These are phyloP conservation scores for Crithidia sp. DNA, from an alignment of 208 protist genomes.

Conservation along the genomic window DNA sequence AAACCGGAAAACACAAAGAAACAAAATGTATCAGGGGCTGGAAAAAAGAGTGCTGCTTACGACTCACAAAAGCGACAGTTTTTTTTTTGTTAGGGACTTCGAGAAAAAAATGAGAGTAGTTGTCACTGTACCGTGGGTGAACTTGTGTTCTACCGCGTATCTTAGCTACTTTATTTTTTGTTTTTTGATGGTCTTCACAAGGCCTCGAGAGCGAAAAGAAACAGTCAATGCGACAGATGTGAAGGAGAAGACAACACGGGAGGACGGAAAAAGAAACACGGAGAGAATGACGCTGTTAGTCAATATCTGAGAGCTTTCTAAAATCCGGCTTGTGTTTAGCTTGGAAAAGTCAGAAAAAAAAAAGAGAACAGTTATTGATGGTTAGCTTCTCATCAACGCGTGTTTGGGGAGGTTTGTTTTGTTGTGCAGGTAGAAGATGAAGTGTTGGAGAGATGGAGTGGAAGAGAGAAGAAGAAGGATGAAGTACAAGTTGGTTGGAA, in stretches of 20 bases:
- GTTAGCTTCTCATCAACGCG: too few relatives aligned
- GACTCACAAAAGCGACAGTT: neutral
- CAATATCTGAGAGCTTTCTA: neutral
- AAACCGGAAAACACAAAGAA: neutral
- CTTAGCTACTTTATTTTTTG: constrained; percentile 1
- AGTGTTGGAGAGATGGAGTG: neutral
- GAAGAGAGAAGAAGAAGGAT: too few relatives aligned
- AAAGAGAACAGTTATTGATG: neutral
- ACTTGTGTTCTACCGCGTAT: constrained; percentile 1
- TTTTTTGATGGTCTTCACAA: constrained; percentile 24
- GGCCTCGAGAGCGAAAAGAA: neutral
- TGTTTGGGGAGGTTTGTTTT: too few relatives aligned
- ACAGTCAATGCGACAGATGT: neutral
- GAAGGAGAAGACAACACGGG: neutral
- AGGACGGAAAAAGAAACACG: constrained; percentile 5
- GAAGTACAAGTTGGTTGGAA: too few relatives aligned
- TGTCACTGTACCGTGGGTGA: neutral
- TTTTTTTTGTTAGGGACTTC: constrained; percentile 12
- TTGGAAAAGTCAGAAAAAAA: neutral
- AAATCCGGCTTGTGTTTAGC: too few relatives aligned
- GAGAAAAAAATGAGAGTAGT: neutral
- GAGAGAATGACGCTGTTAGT: constrained; percentile 2
- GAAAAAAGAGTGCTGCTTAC: neutral
- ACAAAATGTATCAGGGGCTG: too few relatives aligned
- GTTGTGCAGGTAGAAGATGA: neutral